phyloP scores from a whole-genome alignment of 208 protist species.

The Crithidia sp. region DNA sequence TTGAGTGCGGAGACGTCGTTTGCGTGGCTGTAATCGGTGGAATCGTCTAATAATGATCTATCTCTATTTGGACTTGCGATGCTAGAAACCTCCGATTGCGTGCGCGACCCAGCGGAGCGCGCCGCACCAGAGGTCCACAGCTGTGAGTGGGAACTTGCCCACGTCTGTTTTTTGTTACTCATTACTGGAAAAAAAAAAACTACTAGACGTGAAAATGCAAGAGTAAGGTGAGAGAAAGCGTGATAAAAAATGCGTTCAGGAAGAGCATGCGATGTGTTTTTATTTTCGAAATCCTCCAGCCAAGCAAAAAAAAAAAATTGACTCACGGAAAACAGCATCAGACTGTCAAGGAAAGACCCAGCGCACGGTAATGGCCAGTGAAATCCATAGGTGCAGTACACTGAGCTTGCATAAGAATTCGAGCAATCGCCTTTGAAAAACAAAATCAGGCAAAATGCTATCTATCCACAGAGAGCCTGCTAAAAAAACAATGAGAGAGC shows the following conservation, averaged over 20 bases:
- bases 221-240: too few species aligned
- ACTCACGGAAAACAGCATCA: not conserved
- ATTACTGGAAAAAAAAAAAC: slow-evolving; percentile 10
- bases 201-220: not conserved
- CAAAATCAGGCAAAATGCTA: too few species aligned
- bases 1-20: not conserved
- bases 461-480: too few species aligned
- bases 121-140: slow-evolving; percentile 28
- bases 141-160: slow-evolving; percentile 38
- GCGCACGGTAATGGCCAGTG: too few species aligned
- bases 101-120: slow-evolving; percentile 23
- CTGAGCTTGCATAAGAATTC: too few species aligned
- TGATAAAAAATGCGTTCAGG: not conserved
- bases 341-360: not conserved
- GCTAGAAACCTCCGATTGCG: slow-evolving; percentile 35
- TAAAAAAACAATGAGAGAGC: too few species aligned
- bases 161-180: slow-evolving; percentile 34
- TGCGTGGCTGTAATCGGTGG: not conserved
- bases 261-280: not conserved
- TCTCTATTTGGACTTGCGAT: slow-evolving; percentile 34
- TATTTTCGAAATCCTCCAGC: too few species aligned
- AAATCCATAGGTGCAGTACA: too few species aligned
- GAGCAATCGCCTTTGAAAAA: too few species aligned
- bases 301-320: not conserved
- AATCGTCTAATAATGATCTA: slow-evolving; percentile 37